These are phyloP conservation scores for Cairneyella variabilis DNA, from an alignment of 495 filamentous ascomycete species.

Conservation along the genomic window DNA sequence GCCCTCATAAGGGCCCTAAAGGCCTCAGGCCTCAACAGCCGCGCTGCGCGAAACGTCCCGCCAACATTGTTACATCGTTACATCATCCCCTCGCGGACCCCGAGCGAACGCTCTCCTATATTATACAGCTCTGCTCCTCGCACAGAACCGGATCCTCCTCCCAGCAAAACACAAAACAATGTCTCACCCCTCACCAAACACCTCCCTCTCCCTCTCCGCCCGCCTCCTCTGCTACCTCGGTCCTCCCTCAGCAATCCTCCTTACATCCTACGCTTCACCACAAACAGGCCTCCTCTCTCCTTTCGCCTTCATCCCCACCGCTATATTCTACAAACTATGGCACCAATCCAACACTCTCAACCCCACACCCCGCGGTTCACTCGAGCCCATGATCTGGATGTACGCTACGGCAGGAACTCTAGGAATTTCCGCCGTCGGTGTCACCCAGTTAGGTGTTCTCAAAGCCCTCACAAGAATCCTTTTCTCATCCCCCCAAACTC, in stretches of 20 bases:
- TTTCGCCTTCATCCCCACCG: conserved; percentile 12
- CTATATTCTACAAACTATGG: conserved; percentile 4
- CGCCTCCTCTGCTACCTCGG: conserved; percentile 13
- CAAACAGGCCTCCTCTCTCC: conserved; percentile 11
- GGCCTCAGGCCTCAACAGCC: no score
- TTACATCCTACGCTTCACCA: conserved; percentile 9
- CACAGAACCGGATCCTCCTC: no score
- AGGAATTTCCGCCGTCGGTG: conserved; percentile 9
- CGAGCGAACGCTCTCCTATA: no score
- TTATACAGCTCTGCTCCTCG: no score
- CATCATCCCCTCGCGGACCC: no score
- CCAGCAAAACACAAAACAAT: background rate
- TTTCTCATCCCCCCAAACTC: conserved; percentile 6
- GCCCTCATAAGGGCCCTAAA: no score
- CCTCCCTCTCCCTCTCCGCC: conserved; percentile 9
- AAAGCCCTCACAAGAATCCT: conserved; percentile 2
- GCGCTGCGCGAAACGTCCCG: no score
- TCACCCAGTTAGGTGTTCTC: conserved; percentile 11
- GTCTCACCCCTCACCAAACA: conserved; percentile 9
- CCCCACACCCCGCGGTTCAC: background rate
- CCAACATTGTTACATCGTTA: no score
- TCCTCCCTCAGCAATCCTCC: conserved; percentile 9
- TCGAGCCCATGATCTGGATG: conserved; percentile 20
- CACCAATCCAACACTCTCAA: background rate
- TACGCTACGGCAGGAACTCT: conserved; percentile 14